phyloP scores from a whole-genome alignment of 768 basidiomycete genomes.

The Rossbeevera mucosa region DNA sequence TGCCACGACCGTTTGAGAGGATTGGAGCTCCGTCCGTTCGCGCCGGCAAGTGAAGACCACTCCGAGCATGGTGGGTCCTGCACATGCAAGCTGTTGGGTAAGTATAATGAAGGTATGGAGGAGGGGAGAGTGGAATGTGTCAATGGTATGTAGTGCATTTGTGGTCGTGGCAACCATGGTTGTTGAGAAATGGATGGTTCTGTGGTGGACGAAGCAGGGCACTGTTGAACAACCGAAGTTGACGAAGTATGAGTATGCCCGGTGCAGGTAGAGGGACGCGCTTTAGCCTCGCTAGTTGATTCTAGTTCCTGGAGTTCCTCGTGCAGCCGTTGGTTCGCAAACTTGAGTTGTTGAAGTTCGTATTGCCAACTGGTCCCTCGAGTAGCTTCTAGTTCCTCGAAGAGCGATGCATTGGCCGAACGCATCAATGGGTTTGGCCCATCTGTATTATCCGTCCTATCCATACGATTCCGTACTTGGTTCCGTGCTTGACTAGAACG shows the following conservation, averaged over 20 bases:
- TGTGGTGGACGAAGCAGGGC: not conserved
- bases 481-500: not conserved
- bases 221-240: not conserved
- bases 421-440: conserved; percentile 10
- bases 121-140: conserved; percentile 4
- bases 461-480: not conserved
- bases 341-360: conserved; percentile 79
- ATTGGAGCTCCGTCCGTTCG: conserved; percentile 18
- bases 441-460: not conserved
- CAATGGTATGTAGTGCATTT: conserved; percentile 2
- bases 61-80: conserved; percentile 18
- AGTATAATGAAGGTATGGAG: not conserved
- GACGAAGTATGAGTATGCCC: not conserved
- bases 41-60: conserved; percentile 29
- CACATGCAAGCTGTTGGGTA: conserved; percentile 13
- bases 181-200: not conserved
- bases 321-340: conserved; percentile 58
- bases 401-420: conserved; percentile 43
- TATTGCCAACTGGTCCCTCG: conserved; percentile 89
- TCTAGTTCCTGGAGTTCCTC: conserved; percentile 53
- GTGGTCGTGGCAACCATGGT: conserved; percentile 5
- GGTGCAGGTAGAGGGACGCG: not conserved
- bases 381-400: conserved; percentile 64
- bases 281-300: not conserved
- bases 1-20: conserved; percentile 27